phyloP scores from a whole-genome alignment of 169 alveolate species.

The Cryptosporidium baileyi region DNA sequence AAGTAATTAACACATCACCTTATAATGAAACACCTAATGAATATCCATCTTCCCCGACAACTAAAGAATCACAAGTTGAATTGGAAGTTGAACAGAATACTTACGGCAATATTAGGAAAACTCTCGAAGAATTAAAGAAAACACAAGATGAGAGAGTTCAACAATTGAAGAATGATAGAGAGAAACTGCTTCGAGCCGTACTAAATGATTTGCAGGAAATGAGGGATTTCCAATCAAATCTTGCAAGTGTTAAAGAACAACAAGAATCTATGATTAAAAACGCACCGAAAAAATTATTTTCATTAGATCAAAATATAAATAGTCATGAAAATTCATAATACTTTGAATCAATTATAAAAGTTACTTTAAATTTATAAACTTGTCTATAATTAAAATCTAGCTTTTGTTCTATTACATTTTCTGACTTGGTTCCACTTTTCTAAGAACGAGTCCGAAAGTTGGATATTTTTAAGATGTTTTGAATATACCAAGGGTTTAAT shows the following conservation, averaged over 20 bases:
- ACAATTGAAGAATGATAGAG: constrained; percentile 63
- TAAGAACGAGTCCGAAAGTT: constrained; percentile 49
- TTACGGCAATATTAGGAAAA: constrained; percentile 53
- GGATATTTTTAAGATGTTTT: constrained; percentile 64
- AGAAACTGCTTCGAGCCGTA: constrained; percentile 51
- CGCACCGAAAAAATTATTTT: constrained; percentile 13
- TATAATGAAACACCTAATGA: neutral
- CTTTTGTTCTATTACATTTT: constrained; percentile 60
- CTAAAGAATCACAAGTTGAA: constrained; percentile 13
- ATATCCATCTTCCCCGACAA: constrained; percentile 29
- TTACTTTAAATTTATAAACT: neutral
- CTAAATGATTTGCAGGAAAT: constrained; percentile 56
- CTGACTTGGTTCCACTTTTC: constrained; percentile 40
- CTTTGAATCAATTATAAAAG: neutral
- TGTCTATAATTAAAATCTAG: constrained; percentile 31
- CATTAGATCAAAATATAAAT: constrained; percentile 5
- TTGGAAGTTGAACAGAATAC: constrained; percentile 29
- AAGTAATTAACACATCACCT: neutral
- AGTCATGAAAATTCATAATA: neutral
- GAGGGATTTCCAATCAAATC: constrained; percentile 53
- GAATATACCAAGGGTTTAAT: constrained; percentile 77
- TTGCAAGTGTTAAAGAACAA: neutral
- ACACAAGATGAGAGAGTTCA: constrained; percentile 69
- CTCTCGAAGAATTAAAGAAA: constrained; percentile 57
- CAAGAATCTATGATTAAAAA: neutral